Conservation (phyloP, 2,329 filamentous ascomycete species). For the Lecanosticta acicola region DNA sequence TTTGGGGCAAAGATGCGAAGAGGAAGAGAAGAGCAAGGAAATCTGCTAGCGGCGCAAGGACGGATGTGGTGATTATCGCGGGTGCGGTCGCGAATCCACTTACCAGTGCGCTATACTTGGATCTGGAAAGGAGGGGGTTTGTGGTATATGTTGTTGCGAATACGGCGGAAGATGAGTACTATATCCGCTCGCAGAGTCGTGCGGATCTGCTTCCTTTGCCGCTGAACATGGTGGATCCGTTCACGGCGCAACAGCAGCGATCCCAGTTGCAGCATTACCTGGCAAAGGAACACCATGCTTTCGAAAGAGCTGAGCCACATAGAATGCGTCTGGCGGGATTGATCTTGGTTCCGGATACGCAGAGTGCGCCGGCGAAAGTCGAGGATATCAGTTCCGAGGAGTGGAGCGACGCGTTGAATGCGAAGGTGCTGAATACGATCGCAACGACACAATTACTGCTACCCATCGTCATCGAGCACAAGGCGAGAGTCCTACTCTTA, state of each 20-base stretch:
- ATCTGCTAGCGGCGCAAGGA: slow-evolving; percentile 74
- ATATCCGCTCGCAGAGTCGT: slow-evolving; percentile 69
- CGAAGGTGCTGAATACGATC: slow-evolving; percentile 83
- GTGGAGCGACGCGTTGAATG: slow-evolving; percentile 88
- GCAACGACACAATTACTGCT: slow-evolving; percentile 84
- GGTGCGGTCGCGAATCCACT: slow-evolving; percentile 82
- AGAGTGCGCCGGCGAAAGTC: slow-evolving; percentile 61
- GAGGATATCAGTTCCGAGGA: slow-evolving; percentile 76
- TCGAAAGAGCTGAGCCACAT: slow-evolving; percentile 69
- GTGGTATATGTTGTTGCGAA: slow-evolving; percentile 88
- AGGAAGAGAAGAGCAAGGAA: slow-evolving; percentile 69
- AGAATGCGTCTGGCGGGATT: slow-evolving; percentile 71
- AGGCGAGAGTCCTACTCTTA: slow-evolving; percentile 66
- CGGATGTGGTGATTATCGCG: slow-evolving; percentile 82
- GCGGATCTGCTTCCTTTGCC: slow-evolving; percentile 75
- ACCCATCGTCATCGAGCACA: slow-evolving; percentile 46
- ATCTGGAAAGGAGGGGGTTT: slow-evolving; percentile 86
- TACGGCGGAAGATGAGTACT: slow-evolving; percentile 75
- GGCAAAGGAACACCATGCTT: slow-evolving; percentile 67
- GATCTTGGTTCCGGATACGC: slow-evolving; percentile 71
- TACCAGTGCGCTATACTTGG: slow-evolving; percentile 73
- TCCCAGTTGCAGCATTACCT: slow-evolving; percentile 67
- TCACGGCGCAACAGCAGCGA: slow-evolving; percentile 62
- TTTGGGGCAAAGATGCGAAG: slow-evolving; percentile 52
- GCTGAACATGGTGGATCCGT: slow-evolving; percentile 74